Base-by-base conservation (phyloP, 2,329 filamentous ascomycete species). In the Penicillium digitatum region DNA sequence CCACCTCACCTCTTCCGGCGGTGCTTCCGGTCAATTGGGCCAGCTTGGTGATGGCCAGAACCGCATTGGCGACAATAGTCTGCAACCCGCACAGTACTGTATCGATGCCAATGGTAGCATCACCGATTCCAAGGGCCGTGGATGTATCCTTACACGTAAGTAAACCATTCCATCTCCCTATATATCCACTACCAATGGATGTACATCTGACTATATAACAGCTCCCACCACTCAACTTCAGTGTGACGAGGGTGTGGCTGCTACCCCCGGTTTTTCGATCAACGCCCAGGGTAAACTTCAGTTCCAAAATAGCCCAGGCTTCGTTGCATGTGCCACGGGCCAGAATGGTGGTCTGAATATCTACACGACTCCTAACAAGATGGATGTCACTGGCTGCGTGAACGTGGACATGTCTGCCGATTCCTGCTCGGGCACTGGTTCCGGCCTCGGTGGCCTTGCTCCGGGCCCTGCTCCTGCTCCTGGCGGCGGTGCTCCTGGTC, bases 141-240 rank as follows among this genome's bases (percentile, higher is more conserved):
- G 85, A 20, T 88, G 86, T 65, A 84, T 86, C 70, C 73, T 87
- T 65, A 87, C 85, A 59, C 76, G 80, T 83, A 70, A 69, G 76
- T 74, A 22, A 56, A 53, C 12, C 37, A 11, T 14, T 31, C 18
- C 27, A 29, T 32, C 27, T 5, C 16, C 26, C 12, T 18, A 8
- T 24, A 20, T 29, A 16, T 12, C 34, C 7, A 1, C 18, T 24
- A 14, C 10, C 24, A 50, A 29, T 65, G 56, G 66, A 51, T 29
- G 11, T 56, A n/a, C 2, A 20, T 46, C 34, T 14, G 16, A 37
- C 27, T 8, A 55, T 16, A 24, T 27, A 4, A 29, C 58, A 81
- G 79, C 79, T 38, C 78, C 81, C 0, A 84, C 82, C 1, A 78
- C 76, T 27, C 81, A 85, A 45, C 81, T 84, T 56, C 84, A 87